phyloP scores from a whole-genome alignment of 352 stramenopile species.

The Aphanomyces cochlioides region DNA sequence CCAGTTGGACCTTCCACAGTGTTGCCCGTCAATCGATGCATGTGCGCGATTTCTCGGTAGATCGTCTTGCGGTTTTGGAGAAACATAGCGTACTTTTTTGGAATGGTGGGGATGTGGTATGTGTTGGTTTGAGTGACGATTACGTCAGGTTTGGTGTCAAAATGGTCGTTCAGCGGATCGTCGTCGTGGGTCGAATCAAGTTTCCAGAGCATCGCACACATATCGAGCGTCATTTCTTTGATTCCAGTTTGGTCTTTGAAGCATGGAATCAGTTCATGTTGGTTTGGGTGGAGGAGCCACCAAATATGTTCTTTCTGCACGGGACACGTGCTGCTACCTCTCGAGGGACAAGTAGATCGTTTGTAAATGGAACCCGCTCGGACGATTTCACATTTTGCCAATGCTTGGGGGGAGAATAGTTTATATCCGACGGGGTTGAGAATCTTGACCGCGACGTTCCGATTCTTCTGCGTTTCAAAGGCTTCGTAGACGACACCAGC shows the following conservation, averaged over 20 bases:
- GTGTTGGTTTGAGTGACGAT: constrained; percentile 29
- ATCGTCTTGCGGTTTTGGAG: constrained; percentile 88
- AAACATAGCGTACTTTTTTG: constrained; percentile 92
- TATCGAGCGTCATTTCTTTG: constrained; percentile 74
- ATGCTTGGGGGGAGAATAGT: constrained; percentile 61
- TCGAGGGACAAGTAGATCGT: not conserved
- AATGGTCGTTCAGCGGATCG: constrained; percentile 30
- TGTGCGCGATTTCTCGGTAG: constrained; percentile 95
- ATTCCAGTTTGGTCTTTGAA: constrained; percentile 46
- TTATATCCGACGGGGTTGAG: constrained; percentile 96
- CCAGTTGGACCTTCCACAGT: constrained; percentile 63
- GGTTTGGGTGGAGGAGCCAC: constrained; percentile 78
- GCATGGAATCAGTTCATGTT: constrained; percentile 59
- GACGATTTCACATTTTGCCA: constrained; percentile 87
- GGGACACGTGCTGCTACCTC: not conserved
- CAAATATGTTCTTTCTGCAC: constrained; percentile 59
- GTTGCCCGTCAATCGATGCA: constrained; percentile 88
- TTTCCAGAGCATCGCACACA: constrained; percentile 80
- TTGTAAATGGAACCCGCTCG: constrained; percentile 32
- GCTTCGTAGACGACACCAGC: constrained; percentile 92
- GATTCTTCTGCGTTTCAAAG: constrained; percentile 67
- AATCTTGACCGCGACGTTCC: constrained; percentile 94
- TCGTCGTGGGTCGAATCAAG: constrained; percentile 60
- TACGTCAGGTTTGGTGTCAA: constrained; percentile 12
- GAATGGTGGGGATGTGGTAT: constrained; percentile 75